Percentiles rank a stretch among this genome's conserved stretches.
These are phyloP conservation scores for Ophiorrhiza pumila DNA, from an alignment of 257 asterid genomes.

Conservation along the genomic window DNA sequence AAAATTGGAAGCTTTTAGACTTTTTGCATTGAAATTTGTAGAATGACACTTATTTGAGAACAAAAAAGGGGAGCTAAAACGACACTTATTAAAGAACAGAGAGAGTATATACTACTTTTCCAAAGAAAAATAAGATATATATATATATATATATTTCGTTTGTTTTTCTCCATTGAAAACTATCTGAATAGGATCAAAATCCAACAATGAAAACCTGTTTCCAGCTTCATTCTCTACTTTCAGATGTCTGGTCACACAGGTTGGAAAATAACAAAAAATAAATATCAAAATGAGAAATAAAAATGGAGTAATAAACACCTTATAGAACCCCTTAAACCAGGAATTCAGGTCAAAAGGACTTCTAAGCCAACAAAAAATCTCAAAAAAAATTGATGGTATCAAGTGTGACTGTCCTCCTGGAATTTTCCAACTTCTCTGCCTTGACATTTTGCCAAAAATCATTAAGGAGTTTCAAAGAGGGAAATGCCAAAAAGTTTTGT, in stretches of 20 bases:
- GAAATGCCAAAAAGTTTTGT: background rate
- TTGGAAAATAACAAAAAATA: background rate
- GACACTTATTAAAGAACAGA: no score
- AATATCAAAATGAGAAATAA: no score
- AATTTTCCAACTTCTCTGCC: background rate
- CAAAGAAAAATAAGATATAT: background rate
- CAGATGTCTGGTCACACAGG: background rate
- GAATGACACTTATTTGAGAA: no score
- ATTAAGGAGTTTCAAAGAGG: background rate
- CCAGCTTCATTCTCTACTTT: conserved; percentile 1
- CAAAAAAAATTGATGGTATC: background rate
- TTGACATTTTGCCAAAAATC: background rate
- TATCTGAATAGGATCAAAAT: background rate
- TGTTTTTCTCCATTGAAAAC: background rate
- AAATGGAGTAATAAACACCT: no score
- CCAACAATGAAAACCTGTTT: background rate
- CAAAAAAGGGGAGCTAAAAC: no score
- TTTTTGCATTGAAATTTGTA: no score
- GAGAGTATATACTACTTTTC: no score
- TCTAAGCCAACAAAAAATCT: background rate
- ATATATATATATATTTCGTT: no score
- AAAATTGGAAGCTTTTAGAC: no score
- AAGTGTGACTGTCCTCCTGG: background rate
- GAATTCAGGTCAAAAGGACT: background rate
- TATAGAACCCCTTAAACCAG: no score